These are phyloP conservation scores for Canavalia ensiformis DNA, from an alignment of 306 rosid genomes.

Conservation along the genomic window DNA sequence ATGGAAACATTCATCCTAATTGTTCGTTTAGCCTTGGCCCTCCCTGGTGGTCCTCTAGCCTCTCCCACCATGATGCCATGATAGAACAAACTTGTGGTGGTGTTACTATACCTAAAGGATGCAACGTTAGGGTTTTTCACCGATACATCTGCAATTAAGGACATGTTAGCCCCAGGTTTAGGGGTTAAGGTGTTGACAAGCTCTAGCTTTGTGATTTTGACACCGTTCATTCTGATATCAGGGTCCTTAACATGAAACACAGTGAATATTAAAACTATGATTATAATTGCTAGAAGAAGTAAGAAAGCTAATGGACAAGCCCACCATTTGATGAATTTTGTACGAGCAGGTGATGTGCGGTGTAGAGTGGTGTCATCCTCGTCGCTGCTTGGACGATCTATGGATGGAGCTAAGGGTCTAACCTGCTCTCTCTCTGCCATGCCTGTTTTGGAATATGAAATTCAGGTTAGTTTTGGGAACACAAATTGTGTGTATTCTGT, in stretches of 20 bases:
- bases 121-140: slow-evolving; percentile 71
- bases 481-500: neutral
- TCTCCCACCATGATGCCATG: slow-evolving; percentile 59
- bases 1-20: slow-evolving; percentile 65
- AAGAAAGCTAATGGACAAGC: slow-evolving; percentile 40
- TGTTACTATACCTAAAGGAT: slow-evolving; percentile 67
- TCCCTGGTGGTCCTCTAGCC: slow-evolving; percentile 65
- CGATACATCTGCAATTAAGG: slow-evolving; percentile 61
- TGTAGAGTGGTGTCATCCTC: slow-evolving; percentile 9
- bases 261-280: slow-evolving; percentile 58
- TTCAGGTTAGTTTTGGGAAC: neutral
- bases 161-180: slow-evolving; percentile 57
- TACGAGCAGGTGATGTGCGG: neutral
- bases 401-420: slow-evolving; percentile 57
- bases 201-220: slow-evolving; percentile 53
- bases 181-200: slow-evolving; percentile 48
- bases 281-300: slow-evolving; percentile 34
- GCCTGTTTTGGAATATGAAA: slow-evolving; percentile 7
- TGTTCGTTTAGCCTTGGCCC: slow-evolving; percentile 60
- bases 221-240: slow-evolving; percentile 55
- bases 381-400: slow-evolving; percentile 36
- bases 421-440: slow-evolving; percentile 64
- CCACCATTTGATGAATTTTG: slow-evolving; percentile 57
- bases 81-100: slow-evolving; percentile 62
- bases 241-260: slow-evolving; percentile 68